phyloP scores from a whole-genome alignment of 192 early-diverging fungal species.

The Coemansia sp. region DNA sequence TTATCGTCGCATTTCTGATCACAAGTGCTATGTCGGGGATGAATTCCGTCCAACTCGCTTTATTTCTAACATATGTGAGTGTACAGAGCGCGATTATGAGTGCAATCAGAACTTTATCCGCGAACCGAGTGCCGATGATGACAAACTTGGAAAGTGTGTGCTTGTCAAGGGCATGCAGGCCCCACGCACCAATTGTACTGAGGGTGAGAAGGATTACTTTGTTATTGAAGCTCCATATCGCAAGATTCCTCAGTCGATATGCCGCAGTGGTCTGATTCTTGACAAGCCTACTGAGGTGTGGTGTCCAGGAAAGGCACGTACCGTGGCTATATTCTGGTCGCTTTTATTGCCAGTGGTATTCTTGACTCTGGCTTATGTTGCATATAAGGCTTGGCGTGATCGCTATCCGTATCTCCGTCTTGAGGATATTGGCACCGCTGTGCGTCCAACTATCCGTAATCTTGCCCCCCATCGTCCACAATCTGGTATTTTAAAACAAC shows the following conservation, averaged over 20 bases:
- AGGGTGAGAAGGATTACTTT: slow-evolving; percentile 60
- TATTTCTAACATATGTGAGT: slow-evolving; percentile 66
- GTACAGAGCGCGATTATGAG: slow-evolving; percentile 79
- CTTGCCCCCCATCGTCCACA: slow-evolving; percentile 9
- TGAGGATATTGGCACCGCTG: slow-evolving; percentile 38
- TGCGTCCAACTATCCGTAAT: slow-evolving; percentile 29
- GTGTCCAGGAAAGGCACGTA: slow-evolving; percentile 63
- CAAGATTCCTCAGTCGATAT: slow-evolving; percentile 82
- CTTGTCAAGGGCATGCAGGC: slow-evolving; percentile 61
- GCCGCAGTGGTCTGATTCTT: slow-evolving; percentile 68
- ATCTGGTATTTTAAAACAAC: slow-evolving; percentile 25
- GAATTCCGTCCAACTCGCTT: slow-evolving; percentile 61
- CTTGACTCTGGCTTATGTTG: slow-evolving; percentile 38
- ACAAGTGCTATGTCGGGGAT: slow-evolving; percentile 73
- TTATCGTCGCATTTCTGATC: slow-evolving; percentile 66
- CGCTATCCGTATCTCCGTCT: slow-evolving; percentile 48
- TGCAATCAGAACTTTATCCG: slow-evolving; percentile 87
- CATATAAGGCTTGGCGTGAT: slow-evolving; percentile 38
- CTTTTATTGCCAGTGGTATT: slow-evolving; percentile 36
- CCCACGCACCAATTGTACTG: slow-evolving; percentile 58
- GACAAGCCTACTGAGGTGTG: slow-evolving; percentile 58
- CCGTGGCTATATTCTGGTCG: slow-evolving; percentile 43
- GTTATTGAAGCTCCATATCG: slow-evolving; percentile 81
- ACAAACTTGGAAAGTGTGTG: slow-evolving; percentile 58
- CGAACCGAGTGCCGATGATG: slow-evolving; percentile 32